Percentiles rank a stretch among this genome's conserved stretches.
Evolutionary conservation across 257 asterid genomes (phyloP).

Genomic region (Solanum acaule): DNA sequence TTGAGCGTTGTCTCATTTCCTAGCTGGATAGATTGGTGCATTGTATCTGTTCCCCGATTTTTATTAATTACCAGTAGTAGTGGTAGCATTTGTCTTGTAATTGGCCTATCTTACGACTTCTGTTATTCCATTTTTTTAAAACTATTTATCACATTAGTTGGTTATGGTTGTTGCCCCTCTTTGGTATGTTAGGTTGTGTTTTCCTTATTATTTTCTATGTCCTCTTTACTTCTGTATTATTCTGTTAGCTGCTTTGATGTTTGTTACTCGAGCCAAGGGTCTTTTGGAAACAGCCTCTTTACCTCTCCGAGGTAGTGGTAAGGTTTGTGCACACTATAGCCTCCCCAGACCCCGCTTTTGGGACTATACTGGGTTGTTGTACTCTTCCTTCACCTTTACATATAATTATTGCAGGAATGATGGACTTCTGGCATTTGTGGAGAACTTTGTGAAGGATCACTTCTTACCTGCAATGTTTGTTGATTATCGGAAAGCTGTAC

Average conservation of each 20-base stretch:
- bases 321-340: background rate
- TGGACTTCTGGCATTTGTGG: slow-evolving; percentile 86
- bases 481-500: slow-evolving; percentile 96
- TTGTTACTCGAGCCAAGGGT: background rate
- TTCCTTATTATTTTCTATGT: background rate
- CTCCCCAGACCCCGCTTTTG: background rate
- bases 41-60: background rate
- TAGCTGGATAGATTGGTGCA: background rate
- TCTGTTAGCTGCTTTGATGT: background rate
- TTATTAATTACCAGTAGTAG: background rate
- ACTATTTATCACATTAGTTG: background rate
- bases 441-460: slow-evolving; percentile 98
- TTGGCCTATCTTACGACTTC: background rate
- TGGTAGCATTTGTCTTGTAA: background rate
- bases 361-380: background rate
- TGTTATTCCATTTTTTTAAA: background rate
- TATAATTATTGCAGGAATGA: slow-evolving; percentile 65
- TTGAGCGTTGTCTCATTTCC: background rate
- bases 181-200: background rate
- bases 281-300: background rate
- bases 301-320: background rate
- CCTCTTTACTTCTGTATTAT: background rate
- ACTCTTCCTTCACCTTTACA: background rate
- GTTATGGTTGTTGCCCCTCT: background rate
- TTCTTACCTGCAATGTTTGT: slow-evolving; percentile 97